Conservation (phyloP, 2,329 filamentous ascomycete species). For the Diaporthe sp. region DNA sequence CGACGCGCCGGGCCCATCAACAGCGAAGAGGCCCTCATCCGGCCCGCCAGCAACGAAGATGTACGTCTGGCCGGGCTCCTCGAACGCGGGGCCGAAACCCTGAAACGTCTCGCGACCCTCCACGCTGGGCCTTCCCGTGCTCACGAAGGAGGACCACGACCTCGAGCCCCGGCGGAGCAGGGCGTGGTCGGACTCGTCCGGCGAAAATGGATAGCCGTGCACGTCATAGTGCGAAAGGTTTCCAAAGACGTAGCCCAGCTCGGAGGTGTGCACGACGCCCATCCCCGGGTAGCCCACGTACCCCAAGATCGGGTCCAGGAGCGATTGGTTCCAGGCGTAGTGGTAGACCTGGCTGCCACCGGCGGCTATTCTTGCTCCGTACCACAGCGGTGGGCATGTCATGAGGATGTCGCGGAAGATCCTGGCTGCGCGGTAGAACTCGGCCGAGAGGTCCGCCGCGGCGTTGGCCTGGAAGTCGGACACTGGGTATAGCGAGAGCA, state of each 20-base stretch:
- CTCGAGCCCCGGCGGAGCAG: conserved; percentile 56
- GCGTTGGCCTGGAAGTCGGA: conserved; percentile 57
- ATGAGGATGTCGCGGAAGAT: conserved; percentile 67
- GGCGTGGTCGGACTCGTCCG: conserved; percentile 55
- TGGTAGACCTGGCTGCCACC: conserved; percentile 59
- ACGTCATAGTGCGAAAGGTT: conserved; percentile 60
- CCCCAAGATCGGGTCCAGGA: conserved; percentile 60
- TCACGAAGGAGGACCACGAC: conserved; percentile 63
- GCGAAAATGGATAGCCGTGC: conserved; percentile 51
- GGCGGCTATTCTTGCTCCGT: conserved; percentile 55
- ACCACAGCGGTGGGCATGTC: conserved; percentile 61
- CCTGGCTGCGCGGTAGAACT: conserved; percentile 64
- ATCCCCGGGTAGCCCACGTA: conserved; percentile 53
- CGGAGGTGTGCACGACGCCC: conserved; percentile 65
- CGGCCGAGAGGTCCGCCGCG: conserved; percentile 55
- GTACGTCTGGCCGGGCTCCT: conserved; percentile 43
- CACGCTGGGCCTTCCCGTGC: conserved; percentile 52
- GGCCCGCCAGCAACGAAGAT: conserved; percentile 62
- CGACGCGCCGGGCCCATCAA: conserved; percentile 52
- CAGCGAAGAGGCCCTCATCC: conserved; percentile 56
- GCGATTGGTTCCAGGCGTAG: conserved; percentile 67
- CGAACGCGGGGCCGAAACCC: conserved; percentile 57
- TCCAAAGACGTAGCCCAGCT: conserved; percentile 66
- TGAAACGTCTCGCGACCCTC: conserved; percentile 54
- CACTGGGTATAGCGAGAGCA: conserved; percentile 65